Evolutionary conservation across 257 asterid species (phyloP), one percentile per base, ranked within the genome.

Genomic region (Thymus quinquecostatus): DNA sequence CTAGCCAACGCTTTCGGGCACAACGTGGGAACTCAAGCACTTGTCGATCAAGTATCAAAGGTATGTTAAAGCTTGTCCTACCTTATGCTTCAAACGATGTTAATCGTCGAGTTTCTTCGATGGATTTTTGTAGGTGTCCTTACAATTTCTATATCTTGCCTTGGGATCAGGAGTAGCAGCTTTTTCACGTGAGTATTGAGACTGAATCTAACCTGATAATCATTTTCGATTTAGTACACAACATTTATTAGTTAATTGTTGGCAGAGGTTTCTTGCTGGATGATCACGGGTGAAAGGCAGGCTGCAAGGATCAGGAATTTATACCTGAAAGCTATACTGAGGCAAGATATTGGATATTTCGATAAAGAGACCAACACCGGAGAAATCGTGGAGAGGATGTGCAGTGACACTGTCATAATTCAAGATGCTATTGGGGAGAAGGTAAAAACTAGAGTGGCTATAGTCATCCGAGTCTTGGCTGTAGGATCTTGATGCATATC

Each of bases 351-450:
- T 51, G 87, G 82, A 47, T 88, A 73, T 49, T 88, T 88, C 21
- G 96, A 88, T 66, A 86, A 66, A 59, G 92, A 88, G 78, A 81
- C 77, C 0, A 83, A 75, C 65, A 86, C 96, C 0, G 90, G 86
- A 28, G 89, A 84, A 60, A 79, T 86, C 58, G 59, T 81, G 5
- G 86, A 81, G 59, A 82, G 87, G 74, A 77, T 88, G 75, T 79
- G 89, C 5, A 60, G 60, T 32, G 87, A 88, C 66, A 88, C 92
- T 53, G 30, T 59, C 43, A 63, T 78, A 2, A 77, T 88, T 45
- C 96, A 88, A 79, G 87, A 84, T 36, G 96, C 92, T n/a, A 86
- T 86, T 64, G 96, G 96, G 9, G 92, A 88, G 75, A 88, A 83
- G 92, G 94, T 87, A 79, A 54, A 10, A 2, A 8, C 62, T 59